Base-by-base conservation (phyloP, 345 rosid genomes). In the Eucalyptus shirleyi region DNA sequence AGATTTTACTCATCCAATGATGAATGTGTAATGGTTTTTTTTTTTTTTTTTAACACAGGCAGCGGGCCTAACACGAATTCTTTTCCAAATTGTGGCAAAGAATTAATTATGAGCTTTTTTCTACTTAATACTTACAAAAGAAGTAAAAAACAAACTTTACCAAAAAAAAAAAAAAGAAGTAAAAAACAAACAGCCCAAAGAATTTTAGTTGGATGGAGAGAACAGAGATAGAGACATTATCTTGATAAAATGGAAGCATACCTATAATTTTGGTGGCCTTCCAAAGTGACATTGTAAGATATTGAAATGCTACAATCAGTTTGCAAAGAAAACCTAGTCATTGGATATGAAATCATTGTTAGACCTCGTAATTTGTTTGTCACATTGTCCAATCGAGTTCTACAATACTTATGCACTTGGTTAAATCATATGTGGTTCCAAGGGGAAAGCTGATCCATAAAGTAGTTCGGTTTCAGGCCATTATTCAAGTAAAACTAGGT, bases 101-200 rank as follows among this genome's bases (percentile, higher is more conserved):
- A 30, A 65, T 6, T 30, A 28, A 12, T 1, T 13, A 0, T 0
- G 3, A 50, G 3, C 12, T 9, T 56, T 4, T 21, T 4, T 23
- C 15, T 59, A 59, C 8, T 10, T 10, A 24, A 8, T 59, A 59
- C 7, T 26, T 12, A 5, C 5, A 12, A 26, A n/a, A 65, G 19
- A n/a, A 30, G 72, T n/a, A 0, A 30, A 60, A n/a, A 65, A 7
- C 18, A 65, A 65, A 65, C 19, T n/a, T n/a, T n/a, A n/a, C n/a
- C n/a, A n/a, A n/a, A n/a, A n/a, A n/a, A n/a, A n/a, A n/a, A n/a
- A n/a, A 12, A 26, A n/a, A 65, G 19, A n/a, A 30, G 72, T n/a
- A 0, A 30, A 60, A n/a, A 65, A 7, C 18, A 65, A 65, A 65
- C 19, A 30, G 0, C 19, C 72, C 72, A 28, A 0, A 2, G 37